A percentile compares a stretch with the other conserved stretches of the same genome.
phyloP scores from a whole-genome alignment of 345 rosid species.

The Limnanthes douglasii region DNA sequence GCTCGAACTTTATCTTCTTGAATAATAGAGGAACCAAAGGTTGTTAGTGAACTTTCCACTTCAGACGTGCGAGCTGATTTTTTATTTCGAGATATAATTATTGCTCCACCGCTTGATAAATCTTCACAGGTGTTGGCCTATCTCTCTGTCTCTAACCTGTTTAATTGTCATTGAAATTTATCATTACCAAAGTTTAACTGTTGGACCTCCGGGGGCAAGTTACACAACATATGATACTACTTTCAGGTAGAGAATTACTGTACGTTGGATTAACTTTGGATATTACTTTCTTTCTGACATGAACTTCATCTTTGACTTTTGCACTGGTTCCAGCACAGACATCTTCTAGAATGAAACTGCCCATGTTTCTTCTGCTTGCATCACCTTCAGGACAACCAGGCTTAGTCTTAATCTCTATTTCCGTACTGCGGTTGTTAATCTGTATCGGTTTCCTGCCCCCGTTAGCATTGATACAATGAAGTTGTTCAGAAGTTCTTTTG shows the following conservation, averaged over 20 bases:
- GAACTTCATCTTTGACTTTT: slow-evolving; percentile 14
- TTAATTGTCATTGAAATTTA: slow-evolving; percentile 3
- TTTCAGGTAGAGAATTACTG: slow-evolving; percentile 33
- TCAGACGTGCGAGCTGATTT: slow-evolving; percentile 9
- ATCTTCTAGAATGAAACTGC: slow-evolving; percentile 9
- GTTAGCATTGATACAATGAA: slow-evolving; percentile 8
- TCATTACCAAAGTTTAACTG: slow-evolving; percentile 10
- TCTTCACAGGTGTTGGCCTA: slow-evolving; percentile 7
- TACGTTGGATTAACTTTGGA: slow-evolving; percentile 7
- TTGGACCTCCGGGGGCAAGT: slow-evolving; percentile 14
- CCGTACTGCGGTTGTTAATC: slow-evolving; percentile 6
- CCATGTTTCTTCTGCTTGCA: slow-evolving; percentile 5
- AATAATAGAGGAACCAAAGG: too few relatives aligned
- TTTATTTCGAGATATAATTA: slow-evolving; percentile 11
- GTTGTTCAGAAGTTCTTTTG: slow-evolving; percentile 8
- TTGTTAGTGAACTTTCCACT: too few relatives aligned
- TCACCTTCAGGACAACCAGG: slow-evolving; percentile 25
- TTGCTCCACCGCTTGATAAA: slow-evolving; percentile 5
- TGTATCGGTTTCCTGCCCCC: slow-evolving; percentile 9
- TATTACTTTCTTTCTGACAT: slow-evolving; percentile 24
- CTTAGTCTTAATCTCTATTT: slow-evolving; percentile 9
- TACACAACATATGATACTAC: slow-evolving; percentile 17
- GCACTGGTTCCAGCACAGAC: slow-evolving; percentile 3
- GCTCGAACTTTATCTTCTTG: slow-evolving; percentile 9
- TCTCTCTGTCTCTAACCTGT: slow-evolving; percentile 7